Evolutionary conservation across 257 asterid species (phyloP).

Genomic region (Solanum pinnatisectum): DNA sequence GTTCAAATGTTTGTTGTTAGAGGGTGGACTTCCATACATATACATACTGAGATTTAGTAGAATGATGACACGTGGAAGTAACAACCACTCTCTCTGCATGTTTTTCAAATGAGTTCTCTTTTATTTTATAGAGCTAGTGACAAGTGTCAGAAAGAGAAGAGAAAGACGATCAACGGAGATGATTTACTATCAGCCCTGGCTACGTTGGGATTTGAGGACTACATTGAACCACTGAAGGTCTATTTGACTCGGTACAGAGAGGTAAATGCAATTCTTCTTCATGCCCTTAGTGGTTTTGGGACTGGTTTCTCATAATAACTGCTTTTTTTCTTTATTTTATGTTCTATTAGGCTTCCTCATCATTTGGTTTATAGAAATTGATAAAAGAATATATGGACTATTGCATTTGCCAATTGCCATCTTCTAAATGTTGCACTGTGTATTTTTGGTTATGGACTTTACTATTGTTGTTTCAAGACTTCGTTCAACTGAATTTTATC

Average conservation of each 20-base stretch:
- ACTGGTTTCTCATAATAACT: not conserved
- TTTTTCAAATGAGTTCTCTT: not conserved
- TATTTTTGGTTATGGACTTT: not conserved
- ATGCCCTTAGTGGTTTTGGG: not conserved
- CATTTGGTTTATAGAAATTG: not conserved
- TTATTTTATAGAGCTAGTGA: conserved; percentile 43
- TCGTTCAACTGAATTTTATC: not conserved
- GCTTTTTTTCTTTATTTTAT: not conserved
- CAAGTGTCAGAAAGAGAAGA: conserved; percentile 54
- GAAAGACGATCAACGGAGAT: conserved; percentile 62
- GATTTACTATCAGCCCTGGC: conserved; percentile 59
- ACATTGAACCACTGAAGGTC: conserved; percentile 41
- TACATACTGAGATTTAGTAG: not conserved
- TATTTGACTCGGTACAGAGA: conserved; percentile 55
- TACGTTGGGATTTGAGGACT: conserved; percentile 54
- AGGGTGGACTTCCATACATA: not conserved
- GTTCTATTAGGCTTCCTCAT: not conserved
- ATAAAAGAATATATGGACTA: not conserved
- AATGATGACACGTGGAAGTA: not conserved
- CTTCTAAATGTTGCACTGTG: not conserved
- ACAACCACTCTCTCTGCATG: not conserved
- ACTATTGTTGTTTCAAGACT: not conserved
- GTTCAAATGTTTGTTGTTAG: not conserved
- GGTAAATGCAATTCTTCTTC: conserved; percentile 17
- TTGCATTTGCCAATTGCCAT: not conserved